Evolutionary conservation across 148 eudicot species (phyloP).

Genomic region (Persicaria tinctoria): DNA sequence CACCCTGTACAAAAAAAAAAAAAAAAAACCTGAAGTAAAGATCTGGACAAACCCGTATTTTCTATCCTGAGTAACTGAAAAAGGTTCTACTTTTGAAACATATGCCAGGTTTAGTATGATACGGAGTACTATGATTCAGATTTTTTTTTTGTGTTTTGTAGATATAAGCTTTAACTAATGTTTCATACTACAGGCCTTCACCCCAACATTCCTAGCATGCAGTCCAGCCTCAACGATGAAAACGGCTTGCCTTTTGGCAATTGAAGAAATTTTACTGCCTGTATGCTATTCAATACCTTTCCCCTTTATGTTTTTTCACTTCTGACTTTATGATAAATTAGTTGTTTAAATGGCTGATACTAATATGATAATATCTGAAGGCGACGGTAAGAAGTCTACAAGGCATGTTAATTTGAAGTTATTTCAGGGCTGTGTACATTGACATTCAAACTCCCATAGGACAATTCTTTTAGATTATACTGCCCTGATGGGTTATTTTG

Average conservation of each 20-base stretch:
- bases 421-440: background rate
- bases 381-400: background rate
- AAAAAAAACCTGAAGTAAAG: background rate
- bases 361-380: background rate
- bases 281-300: slow-evolving; percentile 37
- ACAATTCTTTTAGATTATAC: background rate
- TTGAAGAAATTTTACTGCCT: slow-evolving; percentile 73
- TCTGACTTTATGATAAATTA: slow-evolving; percentile 3
- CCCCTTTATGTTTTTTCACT: background rate
- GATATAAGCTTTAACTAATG: background rate
- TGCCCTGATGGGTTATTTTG: background rate
- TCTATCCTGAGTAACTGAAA: background rate
- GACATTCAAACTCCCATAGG: background rate
- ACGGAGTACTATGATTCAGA: background rate
- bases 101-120: background rate
- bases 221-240: slow-evolving; percentile 56
- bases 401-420: background rate
- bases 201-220: slow-evolving; percentile 49
- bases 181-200: slow-evolving; percentile 60
- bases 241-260: slow-evolving; percentile 66
- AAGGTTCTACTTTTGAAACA: background rate
- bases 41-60: background rate
- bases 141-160: background rate
- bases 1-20: background rate
- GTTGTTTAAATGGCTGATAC: background rate